Evolutionary conservation across 1,284 basidiomycete genomes (phyloP), one percentile per base, ranked within the genome.

Genomic region (Chondrostereum purpureum): DNA sequence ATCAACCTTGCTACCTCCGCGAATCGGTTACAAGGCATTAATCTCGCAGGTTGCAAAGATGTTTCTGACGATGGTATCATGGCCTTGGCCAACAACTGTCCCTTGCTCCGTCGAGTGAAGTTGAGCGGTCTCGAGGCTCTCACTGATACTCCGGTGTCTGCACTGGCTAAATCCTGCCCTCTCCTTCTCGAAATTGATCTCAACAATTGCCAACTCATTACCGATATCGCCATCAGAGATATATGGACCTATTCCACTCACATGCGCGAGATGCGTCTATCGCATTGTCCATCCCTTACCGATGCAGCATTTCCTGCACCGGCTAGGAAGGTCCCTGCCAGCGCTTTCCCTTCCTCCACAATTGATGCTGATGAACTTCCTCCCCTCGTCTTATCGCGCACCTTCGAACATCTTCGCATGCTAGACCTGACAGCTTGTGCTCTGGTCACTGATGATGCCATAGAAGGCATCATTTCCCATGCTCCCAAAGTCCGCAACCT

Each of bases 131-230:
- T 94, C 40, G 78, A 81, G 46, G 70, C 74, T 24, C 66, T 98
- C 48, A 92, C 93, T 0, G 89, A 95, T 56, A 65, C 64, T n/a
- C 77, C 92, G 11, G 73, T 99, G 49, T 80, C 83, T 23, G 75
- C 80, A 13, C 74, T 99, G 39, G 87, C 90, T n/a, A 75, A 77
- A 47, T 71, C 75, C 5, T 97, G 94, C 58, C 88, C 91, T 0
- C 75, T 93, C 27, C 75, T 99, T 14, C 78, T 99, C 44, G 96
- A 99, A 65, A 83, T 97, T 53, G 96, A 99, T 65, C 78, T 99
- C 52, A 86, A 92, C 56, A 76, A 83, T 51, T 94, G 93, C 66
- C 75, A 78, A 47, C 74, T 75, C 45, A 77, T 98, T 57, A 86
- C 90, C 10, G 85, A 97, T 59, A 62, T 70, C 16, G 76, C 90